Conservation (phyloP, 306 rosid genomes). For the Hippophae gyantsensis region DNA sequence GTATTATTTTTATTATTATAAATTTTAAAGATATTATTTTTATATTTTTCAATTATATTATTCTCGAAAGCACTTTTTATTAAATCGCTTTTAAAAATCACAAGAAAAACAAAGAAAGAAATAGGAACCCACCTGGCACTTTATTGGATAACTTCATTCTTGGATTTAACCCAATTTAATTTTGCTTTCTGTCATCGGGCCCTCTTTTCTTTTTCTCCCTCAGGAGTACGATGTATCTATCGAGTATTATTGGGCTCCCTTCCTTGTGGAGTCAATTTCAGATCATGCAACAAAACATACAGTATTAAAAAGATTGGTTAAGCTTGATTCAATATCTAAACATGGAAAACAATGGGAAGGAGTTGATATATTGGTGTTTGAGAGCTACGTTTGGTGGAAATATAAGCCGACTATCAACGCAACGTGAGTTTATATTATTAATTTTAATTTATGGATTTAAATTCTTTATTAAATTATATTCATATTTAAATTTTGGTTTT, state of each 20-base stretch:
- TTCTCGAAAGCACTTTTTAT: too few species aligned
- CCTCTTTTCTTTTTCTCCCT: neutral
- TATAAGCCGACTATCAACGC: conserved; percentile 66
- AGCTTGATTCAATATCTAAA: conserved; percentile 57
- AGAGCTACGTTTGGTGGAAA: conserved; percentile 97
- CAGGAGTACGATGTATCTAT: conserved; percentile 77
- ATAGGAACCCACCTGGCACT: too few species aligned
- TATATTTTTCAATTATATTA: too few species aligned
- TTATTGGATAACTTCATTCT: too few species aligned
- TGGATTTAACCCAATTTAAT: neutral
- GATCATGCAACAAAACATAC: conserved; percentile 89
- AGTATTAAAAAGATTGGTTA: conserved; percentile 56
- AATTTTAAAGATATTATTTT: too few species aligned
- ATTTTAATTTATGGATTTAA: neutral
- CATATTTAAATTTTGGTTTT: too few species aligned
- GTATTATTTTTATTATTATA: too few species aligned
- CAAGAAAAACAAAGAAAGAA: too few species aligned
- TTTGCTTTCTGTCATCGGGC: neutral
- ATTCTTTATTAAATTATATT: neutral
- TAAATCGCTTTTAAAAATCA: too few species aligned
- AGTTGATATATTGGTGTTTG: conserved; percentile 75
- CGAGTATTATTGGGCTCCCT: conserved; percentile 92
- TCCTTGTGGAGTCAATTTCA: conserved; percentile 79
- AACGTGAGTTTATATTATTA: conserved; percentile 34
- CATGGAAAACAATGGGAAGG: conserved; percentile 85